These are phyloP conservation scores for Staphylotrichum tortipilum DNA, from an alignment of 495 filamentous ascomycete species.

Conservation along the genomic window DNA sequence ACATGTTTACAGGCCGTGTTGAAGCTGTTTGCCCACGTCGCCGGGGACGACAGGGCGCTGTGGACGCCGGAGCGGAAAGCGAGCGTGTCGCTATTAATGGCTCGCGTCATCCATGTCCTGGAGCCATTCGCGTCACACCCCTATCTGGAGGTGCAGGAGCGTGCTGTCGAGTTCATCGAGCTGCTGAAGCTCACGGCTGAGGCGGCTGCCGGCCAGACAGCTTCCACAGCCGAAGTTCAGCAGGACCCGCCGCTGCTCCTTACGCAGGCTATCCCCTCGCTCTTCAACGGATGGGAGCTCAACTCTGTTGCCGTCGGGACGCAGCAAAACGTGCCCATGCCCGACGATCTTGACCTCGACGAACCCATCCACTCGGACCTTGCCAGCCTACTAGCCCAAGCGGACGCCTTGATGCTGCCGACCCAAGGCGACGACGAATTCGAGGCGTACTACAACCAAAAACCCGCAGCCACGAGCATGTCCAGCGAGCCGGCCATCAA, in stretches of 20 bases:
- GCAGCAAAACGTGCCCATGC: conserved; percentile 78
- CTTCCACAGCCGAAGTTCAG: conserved; percentile 43
- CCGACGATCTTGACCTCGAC: conserved; percentile 63
- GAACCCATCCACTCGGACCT: conserved; percentile 75
- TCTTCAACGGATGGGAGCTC: conserved; percentile 78
- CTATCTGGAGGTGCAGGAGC: conserved; percentile 89
- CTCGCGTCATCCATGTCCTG: conserved; percentile 69
- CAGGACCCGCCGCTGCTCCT: conserved; percentile 70
- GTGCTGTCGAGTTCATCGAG: conserved; percentile 85
- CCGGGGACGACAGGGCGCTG: conserved; percentile 41
- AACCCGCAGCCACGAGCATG: conserved; percentile 31
- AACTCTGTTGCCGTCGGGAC: conserved; percentile 82
- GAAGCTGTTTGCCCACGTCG: conserved; percentile 68
- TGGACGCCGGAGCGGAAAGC: conserved; percentile 64
- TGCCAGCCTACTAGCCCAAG: conserved; percentile 49
- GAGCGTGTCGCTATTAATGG: conserved; percentile 63
- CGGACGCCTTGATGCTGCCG: conserved; percentile 45
- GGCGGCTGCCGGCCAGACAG: conserved; percentile 56
- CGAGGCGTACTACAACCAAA: conserved; percentile 64
- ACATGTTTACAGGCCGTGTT: conserved; percentile 79
- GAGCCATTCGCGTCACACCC: conserved; percentile 72
- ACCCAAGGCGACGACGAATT: conserved; percentile 54
- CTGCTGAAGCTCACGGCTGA: conserved; percentile 77
- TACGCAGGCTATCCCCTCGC: conserved; percentile 74
- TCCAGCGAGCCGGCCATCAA: conserved; percentile 45